Evolutionary conservation across 257 asterid species (phyloP).

Genomic region (Plantago major): DNA sequence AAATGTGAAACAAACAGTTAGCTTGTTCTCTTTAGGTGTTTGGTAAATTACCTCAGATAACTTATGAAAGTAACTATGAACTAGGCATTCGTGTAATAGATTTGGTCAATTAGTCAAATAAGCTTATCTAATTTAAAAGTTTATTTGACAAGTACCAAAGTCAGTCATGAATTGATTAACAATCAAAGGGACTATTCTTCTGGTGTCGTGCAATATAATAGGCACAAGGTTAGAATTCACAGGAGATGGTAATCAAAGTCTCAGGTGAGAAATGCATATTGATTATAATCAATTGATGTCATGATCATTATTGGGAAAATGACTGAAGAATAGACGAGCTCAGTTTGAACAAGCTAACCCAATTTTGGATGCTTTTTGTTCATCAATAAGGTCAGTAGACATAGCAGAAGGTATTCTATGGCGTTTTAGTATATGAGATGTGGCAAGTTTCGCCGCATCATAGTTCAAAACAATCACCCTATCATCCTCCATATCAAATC

Average conservation of each 20-base stretch:
- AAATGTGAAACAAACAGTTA: too few relatives aligned
- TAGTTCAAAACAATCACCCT: constrained; percentile 77
- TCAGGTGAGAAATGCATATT: not conserved
- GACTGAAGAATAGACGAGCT: constrained; percentile 15
- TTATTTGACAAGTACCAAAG: too few relatives aligned
- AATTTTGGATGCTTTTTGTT: constrained; percentile 28
- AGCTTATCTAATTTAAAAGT: too few relatives aligned
- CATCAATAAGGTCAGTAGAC: constrained; percentile 63
- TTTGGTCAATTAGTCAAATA: too few relatives aligned
- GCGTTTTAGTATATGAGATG: constrained; percentile 68
- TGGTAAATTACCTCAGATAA: too few relatives aligned
- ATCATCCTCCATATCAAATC: constrained; percentile 92
- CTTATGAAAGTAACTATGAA: too few relatives aligned
- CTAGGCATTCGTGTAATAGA: too few relatives aligned
- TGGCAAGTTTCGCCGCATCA: constrained; percentile 65
- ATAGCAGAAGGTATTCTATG: constrained; percentile 76
- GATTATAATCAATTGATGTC: not conserved
- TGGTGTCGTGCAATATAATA: too few relatives aligned
- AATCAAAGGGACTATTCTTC: too few relatives aligned
- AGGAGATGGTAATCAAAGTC: not conserved
- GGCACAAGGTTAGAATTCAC: too few relatives aligned
- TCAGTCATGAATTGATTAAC: too few relatives aligned
- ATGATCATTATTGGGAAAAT: constrained; percentile 6
- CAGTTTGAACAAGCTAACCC: constrained; percentile 46
- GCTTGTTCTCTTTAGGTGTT: too few relatives aligned